Percentiles rank a stretch among this genome's conserved stretches.
Conservation (phyloP, 2,329 filamentous ascomycete species). For the Sordariomycetes sp. region DNA sequence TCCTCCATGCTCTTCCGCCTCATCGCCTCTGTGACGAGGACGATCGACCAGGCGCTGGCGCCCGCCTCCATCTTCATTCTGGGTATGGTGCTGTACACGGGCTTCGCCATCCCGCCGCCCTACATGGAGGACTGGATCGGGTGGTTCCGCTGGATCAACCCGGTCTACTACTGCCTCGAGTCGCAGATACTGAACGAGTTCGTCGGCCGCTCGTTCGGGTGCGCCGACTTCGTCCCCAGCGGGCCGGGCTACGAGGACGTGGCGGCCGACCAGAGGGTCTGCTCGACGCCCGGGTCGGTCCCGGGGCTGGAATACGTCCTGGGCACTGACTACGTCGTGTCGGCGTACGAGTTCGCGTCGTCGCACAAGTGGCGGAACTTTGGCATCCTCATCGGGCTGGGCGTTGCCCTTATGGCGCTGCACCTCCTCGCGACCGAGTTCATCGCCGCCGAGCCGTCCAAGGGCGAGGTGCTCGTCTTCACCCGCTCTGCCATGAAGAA, state of each 20-base stretch:
- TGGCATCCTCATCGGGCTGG: conserved; percentile 48
- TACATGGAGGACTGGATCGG: conserved; percentile 16
- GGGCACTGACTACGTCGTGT: conserved; percentile 35
- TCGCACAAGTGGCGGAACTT: conserved; percentile 52
- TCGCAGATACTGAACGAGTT: conserved; percentile 16
- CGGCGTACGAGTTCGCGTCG: conserved; percentile 34
- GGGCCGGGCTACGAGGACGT: conserved; percentile 17
- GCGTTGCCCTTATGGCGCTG: conserved; percentile 31
- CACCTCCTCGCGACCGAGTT: conserved; percentile 41
- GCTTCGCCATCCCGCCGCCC: conserved; percentile 32
- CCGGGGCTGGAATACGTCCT: conserved; percentile 30
- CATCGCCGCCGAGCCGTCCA: conserved; percentile 37
- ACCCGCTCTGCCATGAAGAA: conserved; percentile 24
- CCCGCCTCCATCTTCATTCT: conserved; percentile 40
- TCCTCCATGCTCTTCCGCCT: conserved; percentile 58
- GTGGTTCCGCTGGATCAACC: conserved; percentile 57
- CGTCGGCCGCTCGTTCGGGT: conserved; percentile 20
- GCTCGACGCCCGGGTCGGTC: conserved; percentile 33
- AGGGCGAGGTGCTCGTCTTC: conserved; percentile 52
- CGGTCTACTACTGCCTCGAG: conserved; percentile 41
- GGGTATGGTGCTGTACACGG: conserved; percentile 44
- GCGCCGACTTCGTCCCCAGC: conserved; percentile 12
- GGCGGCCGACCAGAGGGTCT: conserved; percentile 23
- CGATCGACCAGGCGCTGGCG: conserved; percentile 36
- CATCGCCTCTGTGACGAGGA: conserved; percentile 27